Percentiles rank a stretch among this genome's conserved stretches.
These are phyloP conservation scores for Cutaneotrichosporon mucoides DNA, from an alignment of 1,284 basidiomycete species.

Conservation along the genomic window DNA sequence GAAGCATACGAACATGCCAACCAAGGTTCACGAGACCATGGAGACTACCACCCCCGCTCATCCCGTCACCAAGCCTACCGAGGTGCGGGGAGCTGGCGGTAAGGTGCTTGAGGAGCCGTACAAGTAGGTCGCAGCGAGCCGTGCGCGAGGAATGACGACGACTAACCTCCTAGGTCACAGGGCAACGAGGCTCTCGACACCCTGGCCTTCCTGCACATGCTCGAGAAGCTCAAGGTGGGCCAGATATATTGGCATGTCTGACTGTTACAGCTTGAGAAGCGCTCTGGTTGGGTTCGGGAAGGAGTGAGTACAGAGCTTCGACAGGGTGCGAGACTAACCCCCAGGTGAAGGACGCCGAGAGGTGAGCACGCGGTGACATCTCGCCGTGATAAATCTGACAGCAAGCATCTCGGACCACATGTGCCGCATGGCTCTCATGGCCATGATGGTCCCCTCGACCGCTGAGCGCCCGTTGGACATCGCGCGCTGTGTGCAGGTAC, in stretches of 20 bases:
- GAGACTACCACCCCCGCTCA: neutral
- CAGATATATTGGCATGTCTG: neutral
- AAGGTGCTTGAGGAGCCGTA: conserved; percentile 18
- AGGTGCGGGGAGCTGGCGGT: conserved; percentile 17
- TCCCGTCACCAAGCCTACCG: neutral
- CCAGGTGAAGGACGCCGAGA: conserved; percentile 73
- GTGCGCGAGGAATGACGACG: neutral
- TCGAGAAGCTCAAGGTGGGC: conserved; percentile 77
- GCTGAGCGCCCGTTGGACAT: conserved; percentile 61
- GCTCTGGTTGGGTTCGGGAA: conserved; percentile 89
- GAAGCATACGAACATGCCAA: conserved; percentile 5
- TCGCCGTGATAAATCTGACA: conserved; percentile 4
- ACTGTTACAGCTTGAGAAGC: conserved; percentile 69
- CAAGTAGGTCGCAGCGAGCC: conserved; percentile 13
- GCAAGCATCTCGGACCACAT: conserved; percentile 92
- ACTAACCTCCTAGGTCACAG: conserved; percentile 50
- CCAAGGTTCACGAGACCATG: conserved; percentile 1
- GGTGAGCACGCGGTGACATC: conserved; percentile 52
- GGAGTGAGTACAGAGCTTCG: conserved; percentile 54
- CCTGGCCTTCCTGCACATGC: conserved; percentile 80
- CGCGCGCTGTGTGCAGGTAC: conserved; percentile 55
- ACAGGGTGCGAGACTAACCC: neutral
- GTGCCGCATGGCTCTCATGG: conserved; percentile 92
- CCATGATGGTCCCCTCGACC: conserved; percentile 70
- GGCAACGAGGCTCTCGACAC: conserved; percentile 62